Base-by-base conservation (phyloP, 345 rosid genomes). In the Raphanus sativus region DNA sequence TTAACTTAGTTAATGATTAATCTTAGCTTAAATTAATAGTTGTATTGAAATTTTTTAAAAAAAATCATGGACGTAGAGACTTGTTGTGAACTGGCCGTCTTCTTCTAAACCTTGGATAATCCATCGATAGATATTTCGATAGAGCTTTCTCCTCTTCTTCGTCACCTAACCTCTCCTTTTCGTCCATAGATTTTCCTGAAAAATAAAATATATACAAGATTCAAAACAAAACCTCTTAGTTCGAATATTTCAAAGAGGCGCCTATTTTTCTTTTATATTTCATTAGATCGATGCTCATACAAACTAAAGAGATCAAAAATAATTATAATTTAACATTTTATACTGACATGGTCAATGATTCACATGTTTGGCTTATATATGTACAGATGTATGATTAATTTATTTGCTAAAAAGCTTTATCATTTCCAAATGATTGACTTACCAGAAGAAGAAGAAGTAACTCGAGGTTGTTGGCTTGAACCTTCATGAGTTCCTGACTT, bases 21-120 rank as follows among this genome's bases (percentile, higher is more conserved):
- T 28, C 70, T 74, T 74, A 67, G 29, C 32, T 73, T 67, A 38
- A 52, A 29, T 26, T 29, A 62, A 42, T 29, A 34, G 24, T 21
- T 67, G 10, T 45, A 24, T n/a, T 3, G 24, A 68, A 71, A 1
- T 3, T n/a, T n/a, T n/a, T n/a, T 11, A 11, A 2, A 62, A 32
- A 59, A 15, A 29, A 71, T 81, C 70, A 81, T 66, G 92, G 94
- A 85, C 81, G 91, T 84, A 85, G 32, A 73, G 94, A 78, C 72
- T 87, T 89, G 89, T 91, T 91, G 61, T 91, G 97, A 48, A 91
- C 87, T 2, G 97, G 97, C 10, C 90, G 81, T 78, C 94, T 84
- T 84, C 89, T 86, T 80, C 81, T 82, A 48, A 87, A 90, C 4
- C 17, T 84, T 54, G 90, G 76, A 83, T 91, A 91, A 81, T 89